Conservation (phyloP, 176 grass and related monocot species). For the Avena eriantha region DNA sequence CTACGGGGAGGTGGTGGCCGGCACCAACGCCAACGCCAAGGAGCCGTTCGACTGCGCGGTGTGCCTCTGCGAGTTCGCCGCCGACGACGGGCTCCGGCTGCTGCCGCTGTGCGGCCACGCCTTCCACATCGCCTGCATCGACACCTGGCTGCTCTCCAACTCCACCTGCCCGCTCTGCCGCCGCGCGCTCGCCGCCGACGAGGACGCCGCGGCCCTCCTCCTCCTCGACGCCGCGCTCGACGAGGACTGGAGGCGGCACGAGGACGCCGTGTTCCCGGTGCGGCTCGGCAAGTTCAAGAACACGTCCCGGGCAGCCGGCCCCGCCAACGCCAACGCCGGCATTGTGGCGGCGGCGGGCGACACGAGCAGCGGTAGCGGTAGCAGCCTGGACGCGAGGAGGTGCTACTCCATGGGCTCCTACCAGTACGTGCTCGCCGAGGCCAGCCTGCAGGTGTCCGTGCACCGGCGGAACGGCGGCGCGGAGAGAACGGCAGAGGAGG, state of each 20-base stretch:
- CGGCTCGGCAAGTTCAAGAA: conserved; percentile 97
- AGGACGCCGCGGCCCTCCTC: conserved; percentile 28
- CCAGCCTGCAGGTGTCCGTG: conserved; percentile 76
- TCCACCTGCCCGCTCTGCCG: conserved; percentile 96
- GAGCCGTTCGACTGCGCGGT: conserved; percentile 96
- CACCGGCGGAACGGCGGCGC: conserved; percentile 53
- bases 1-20: conserved; percentile 81
- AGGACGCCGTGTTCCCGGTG: conserved; percentile 63
- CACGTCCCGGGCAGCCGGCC: conserved; percentile 35
- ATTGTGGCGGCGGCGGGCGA: conserved; percentile 60
- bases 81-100: conserved; percentile 85
- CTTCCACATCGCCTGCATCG: conserved; percentile 92
- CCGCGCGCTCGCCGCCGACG: conserved; percentile 60
- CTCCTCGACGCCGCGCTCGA: conserved; percentile 64
- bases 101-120: conserved; percentile 90
- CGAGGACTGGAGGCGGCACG: conserved; percentile 47
- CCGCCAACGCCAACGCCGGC: not conserved
- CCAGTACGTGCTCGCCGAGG: conserved; percentile 81
- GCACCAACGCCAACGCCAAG: conserved; percentile 52
- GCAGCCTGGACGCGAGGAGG: conserved; percentile 81
- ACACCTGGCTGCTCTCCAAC: conserved; percentile 98
- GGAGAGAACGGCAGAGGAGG: conserved; percentile 16
- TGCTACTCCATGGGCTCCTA: conserved; percentile 98
- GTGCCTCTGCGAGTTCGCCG: conserved; percentile 87
- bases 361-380: conserved; percentile 72